phyloP scores from a whole-genome alignment of 345 rosid species.

The Psidium friedrichsthalianum region DNA sequence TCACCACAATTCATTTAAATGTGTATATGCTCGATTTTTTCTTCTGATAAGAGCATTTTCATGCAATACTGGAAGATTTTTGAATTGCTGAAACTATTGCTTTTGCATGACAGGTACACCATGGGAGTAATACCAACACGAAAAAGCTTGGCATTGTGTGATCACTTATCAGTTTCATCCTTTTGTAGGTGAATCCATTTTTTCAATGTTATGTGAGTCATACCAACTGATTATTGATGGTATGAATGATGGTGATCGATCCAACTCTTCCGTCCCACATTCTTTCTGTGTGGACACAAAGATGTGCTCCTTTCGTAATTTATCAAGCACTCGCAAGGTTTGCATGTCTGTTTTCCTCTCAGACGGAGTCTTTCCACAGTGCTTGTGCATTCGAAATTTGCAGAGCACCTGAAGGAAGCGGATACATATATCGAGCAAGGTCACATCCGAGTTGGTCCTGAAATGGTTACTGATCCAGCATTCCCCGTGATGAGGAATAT shows the following conservation, averaged over 20 bases:
- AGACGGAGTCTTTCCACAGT: slow-evolving; percentile 78
- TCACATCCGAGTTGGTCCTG: slow-evolving; percentile 86
- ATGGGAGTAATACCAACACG: slow-evolving; percentile 81
- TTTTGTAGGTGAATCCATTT: slow-evolving; percentile 52
- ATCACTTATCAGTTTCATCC: slow-evolving; percentile 59
- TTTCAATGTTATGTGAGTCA: neutral
- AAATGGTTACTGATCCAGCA: slow-evolving; percentile 77
- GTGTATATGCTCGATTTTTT: neutral
- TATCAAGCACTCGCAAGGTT: neutral
- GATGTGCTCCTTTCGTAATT: neutral
- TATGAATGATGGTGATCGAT: neutral
- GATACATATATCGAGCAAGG: slow-evolving; percentile 89
- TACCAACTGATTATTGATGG: neutral
- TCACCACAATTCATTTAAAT: neutral
- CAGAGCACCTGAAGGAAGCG: slow-evolving; percentile 81
- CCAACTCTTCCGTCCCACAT: neutral
- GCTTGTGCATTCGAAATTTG: slow-evolving; percentile 55
- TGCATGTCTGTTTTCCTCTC: slow-evolving; percentile 1
- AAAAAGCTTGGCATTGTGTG: slow-evolving; percentile 84
- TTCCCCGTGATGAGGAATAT: slow-evolving; percentile 79
- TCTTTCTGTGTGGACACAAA: neutral
- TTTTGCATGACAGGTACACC: slow-evolving; percentile 55
- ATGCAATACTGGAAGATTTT: neutral
- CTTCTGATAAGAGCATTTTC: neutral
- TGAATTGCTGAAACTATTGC: neutral